These are phyloP conservation scores for Exophiala sp. DNA, from an alignment of 2,329 filamentous ascomycete genomes.

Conservation along the genomic window DNA sequence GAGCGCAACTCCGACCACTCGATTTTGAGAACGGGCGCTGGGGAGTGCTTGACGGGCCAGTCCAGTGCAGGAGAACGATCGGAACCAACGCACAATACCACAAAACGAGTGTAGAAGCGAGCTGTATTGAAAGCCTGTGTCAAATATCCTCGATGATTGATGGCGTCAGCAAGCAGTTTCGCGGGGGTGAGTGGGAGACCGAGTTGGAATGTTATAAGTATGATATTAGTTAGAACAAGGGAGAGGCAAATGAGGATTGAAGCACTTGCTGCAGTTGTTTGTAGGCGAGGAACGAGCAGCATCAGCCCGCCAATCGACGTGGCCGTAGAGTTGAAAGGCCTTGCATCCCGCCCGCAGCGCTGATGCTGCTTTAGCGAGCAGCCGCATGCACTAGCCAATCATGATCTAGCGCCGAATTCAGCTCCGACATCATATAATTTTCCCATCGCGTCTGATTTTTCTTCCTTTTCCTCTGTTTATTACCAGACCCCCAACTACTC, in stretches of 20 bases:
- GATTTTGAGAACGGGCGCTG: neutral
- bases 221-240: neutral
- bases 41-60: neutral
- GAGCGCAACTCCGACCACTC: neutral
- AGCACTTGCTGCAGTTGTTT: neutral
- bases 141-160: neutral
- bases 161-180: neutral
- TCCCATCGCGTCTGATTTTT: conserved; percentile 35
- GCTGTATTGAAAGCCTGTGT: neutral
- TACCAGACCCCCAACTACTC: conserved; percentile 58
- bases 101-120: neutral
- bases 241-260: conserved; percentile 4
- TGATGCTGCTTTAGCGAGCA: conserved; percentile 1
- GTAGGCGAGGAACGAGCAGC: neutral
- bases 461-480: conserved; percentile 37
- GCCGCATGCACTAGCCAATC: neutral
- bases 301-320: conserved; percentile 1
- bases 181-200: neutral
- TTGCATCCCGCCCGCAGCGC: neutral
- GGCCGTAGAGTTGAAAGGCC: neutral
- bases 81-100: neutral
- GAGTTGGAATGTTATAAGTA: neutral
- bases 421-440: neutral
- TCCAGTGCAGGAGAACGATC: neutral
- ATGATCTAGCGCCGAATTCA: neutral